Conservation (phyloP, 2,329 filamentous ascomycete species). For the Cladophialophora carrionii region DNA sequence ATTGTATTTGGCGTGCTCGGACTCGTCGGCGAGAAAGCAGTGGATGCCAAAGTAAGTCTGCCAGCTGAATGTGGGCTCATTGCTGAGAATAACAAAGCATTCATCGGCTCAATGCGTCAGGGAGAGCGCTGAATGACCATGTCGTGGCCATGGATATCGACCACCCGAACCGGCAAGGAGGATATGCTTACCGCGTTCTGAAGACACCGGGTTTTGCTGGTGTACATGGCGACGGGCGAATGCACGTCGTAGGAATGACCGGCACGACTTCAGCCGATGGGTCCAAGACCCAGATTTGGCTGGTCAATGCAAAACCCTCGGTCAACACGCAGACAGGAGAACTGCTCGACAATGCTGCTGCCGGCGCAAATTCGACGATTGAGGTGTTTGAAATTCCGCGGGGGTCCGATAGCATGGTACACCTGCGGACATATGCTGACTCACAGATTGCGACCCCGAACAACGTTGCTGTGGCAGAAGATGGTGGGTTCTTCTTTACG, state of each 20-base stretch:
- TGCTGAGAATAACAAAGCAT: conserved; percentile 17
- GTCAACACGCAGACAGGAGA: conserved; percentile 42
- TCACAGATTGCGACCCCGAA: conserved; percentile 46
- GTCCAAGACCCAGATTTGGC: conserved; percentile 31
- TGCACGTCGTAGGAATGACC: conserved; percentile 41
- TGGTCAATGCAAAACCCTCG: conserved; percentile 45
- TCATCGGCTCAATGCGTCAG: conserved; percentile 36
- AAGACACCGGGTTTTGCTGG: conserved; percentile 30
- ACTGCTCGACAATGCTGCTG: conserved; percentile 39
- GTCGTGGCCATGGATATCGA: conserved; percentile 41
- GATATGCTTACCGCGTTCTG: conserved; percentile 35
- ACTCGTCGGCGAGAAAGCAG: conserved; percentile 32
- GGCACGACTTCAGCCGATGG: conserved; percentile 37
- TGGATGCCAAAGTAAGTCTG: conserved; percentile 39
- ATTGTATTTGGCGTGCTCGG: conserved; percentile 40
- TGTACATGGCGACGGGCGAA: conserved; percentile 42
- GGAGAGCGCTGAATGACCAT: conserved; percentile 37
- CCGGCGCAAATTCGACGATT: conserved; percentile 46
- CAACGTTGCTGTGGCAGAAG: conserved; percentile 42
- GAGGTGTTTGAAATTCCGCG: conserved; percentile 43
- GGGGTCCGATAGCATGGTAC: conserved; percentile 39
- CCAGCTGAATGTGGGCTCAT: not conserved
- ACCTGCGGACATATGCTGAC: conserved; percentile 42
- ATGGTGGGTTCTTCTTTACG: conserved; percentile 45
- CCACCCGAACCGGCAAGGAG: conserved; percentile 25